Evolutionary conservation across 2,329 filamentous ascomycete genomes (phyloP), one percentile per base, ranked within the genome.

Genomic region (Fusarium begoniae): DNA sequence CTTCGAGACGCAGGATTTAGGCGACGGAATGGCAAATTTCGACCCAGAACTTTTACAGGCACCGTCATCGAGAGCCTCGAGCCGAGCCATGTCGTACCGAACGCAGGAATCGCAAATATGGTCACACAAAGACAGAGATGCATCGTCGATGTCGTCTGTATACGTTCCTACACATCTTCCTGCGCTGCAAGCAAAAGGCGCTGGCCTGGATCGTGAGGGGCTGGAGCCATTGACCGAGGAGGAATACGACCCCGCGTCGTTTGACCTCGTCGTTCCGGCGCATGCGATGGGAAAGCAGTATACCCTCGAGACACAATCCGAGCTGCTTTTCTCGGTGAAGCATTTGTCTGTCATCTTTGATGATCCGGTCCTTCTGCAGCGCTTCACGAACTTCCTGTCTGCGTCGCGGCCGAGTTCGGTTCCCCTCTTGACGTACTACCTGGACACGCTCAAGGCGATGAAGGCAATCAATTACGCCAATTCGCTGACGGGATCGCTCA

Each of bases 401-500:
- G 80, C 84, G 9, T 84, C 87, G 50, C 86, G 91, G 50, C 89
- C 91, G 10, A 83, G 87, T 26, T 93, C 92, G 1, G 84, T 93
- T 5, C 88, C 91, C 0, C 82, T 93, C 13, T 82, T 95, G 20
- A 88, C 91, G 32, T 93, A 94, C 83, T 94, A 94, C 73, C 85
- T 94, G 5, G 91, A 94, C 75, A 88, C 91, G 0, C 81, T 90
- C 65, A 95, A 95, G 78, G 92, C 92, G 2, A 81, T 94, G 18
- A 89, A 90, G 74, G 92, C 93, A 4, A 90, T 95, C 65, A 86
- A 87, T 40, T 94, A 94, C 75, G 88, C 91, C 26, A 94, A 95
- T 79, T 89, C 91, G 1, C 86, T 94, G 41, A 87, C 90, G 4
- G 87, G 89, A 69, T 87, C 90, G 5, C 83, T 93, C 14, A 85